A percentile compares a stretch with the other conserved stretches of the same genome.
Evolutionary conservation across 192 early-diverging fungal genomes (phyloP).

Genomic region (Entomortierella chlamydospora): DNA sequence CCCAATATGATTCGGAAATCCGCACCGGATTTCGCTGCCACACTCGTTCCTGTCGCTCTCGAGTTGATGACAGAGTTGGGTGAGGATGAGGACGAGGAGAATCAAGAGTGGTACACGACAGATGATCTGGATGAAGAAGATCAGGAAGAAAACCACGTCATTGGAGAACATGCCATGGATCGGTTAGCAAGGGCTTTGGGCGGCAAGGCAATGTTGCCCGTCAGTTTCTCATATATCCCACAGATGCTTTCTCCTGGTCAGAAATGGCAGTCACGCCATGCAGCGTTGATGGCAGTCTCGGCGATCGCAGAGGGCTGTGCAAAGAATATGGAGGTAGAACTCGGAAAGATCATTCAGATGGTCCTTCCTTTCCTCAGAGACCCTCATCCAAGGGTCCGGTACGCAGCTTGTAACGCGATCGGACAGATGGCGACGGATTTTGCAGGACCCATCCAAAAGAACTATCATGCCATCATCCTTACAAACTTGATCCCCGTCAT

Average conservation of each 20-base stretch:
- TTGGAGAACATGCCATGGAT: slow-evolving; percentile 96
- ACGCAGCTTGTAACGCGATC: slow-evolving; percentile 94
- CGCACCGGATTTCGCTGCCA: slow-evolving; percentile 74
- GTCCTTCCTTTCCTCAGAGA: slow-evolving; percentile 87
- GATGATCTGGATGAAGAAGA: slow-evolving; percentile 91
- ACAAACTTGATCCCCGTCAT: slow-evolving; percentile 86
- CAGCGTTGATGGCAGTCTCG: slow-evolving; percentile 94
- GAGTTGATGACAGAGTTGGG: slow-evolving; percentile 96
- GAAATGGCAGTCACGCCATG: slow-evolving; percentile 92
- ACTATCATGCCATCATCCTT: slow-evolving; percentile 75
- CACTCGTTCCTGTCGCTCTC: slow-evolving; percentile 87
- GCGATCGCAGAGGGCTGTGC: slow-evolving; percentile 97
- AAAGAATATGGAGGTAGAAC: slow-evolving; percentile 90
- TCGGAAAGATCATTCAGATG: slow-evolving; percentile 82
- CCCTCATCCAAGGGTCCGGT: slow-evolving; percentile 92
- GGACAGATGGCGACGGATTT: slow-evolving; percentile 99
- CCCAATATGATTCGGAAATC: slow-evolving; percentile 92
- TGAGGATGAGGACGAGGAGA: slow-evolving; percentile 74
- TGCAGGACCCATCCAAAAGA: slow-evolving; percentile 78
- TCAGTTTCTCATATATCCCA: slow-evolving; percentile 89
- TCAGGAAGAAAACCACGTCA: slow-evolving; percentile 84
- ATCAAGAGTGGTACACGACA: slow-evolving; percentile 80
- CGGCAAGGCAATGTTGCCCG: slow-evolving; percentile 89
- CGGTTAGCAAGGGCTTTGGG: slow-evolving; percentile 86
- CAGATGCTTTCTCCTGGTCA: slow-evolving; percentile 77